phyloP scores from a whole-genome alignment of 495 filamentous ascomycete species.

The Parmelia sp. region DNA sequence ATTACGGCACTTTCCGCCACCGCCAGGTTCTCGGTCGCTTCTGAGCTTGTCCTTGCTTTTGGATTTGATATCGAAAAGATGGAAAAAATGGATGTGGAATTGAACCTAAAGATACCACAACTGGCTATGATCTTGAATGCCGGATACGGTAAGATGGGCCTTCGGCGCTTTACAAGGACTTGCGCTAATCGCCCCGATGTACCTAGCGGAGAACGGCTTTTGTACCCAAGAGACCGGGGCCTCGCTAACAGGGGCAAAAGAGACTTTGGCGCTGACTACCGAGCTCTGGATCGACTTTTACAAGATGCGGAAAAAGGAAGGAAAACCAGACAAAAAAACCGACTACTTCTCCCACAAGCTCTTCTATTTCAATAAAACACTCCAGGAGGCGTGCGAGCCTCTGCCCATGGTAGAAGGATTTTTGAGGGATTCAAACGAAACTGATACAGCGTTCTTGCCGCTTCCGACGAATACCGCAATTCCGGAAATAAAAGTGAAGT shows the following conservation, averaged over 20 bases:
- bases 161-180: neutral
- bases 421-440: too few relatives aligned
- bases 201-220: neutral
- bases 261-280: neutral
- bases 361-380: neutral
- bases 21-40: neutral
- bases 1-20: slow-evolving; percentile 5
- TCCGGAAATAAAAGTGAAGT: too few relatives aligned
- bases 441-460: too few relatives aligned
- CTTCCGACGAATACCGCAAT: too few relatives aligned
- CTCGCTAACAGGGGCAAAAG: neutral
- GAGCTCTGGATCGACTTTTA: neutral
- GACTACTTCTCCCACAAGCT: neutral
- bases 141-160: slow-evolving; percentile 2
- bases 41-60: slow-evolving; percentile 1
- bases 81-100: neutral
- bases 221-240: neutral
- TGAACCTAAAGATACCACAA: slow-evolving; percentile 9
- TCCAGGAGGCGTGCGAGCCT: neutral
- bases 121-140: neutral
- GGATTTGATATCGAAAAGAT: slow-evolving; percentile 7
- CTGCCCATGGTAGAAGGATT: too few relatives aligned
- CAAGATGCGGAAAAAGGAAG: neutral
- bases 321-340: neutral
- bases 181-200: neutral